These are phyloP conservation scores for Rosa multiflora DNA, from an alignment of 306 rosid genomes.

Conservation along the genomic window DNA sequence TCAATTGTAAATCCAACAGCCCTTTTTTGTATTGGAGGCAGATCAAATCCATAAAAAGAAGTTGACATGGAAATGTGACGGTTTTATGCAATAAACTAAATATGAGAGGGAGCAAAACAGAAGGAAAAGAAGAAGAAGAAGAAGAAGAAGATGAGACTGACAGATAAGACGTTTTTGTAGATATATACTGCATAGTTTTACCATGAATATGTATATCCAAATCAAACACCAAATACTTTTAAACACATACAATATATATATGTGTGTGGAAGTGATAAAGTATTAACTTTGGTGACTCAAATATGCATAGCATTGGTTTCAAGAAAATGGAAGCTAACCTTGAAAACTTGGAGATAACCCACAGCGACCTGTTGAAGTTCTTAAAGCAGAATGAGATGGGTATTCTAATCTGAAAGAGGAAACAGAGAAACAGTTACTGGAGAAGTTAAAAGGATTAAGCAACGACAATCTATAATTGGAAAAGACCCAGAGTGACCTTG, in stretches of 20 bases:
- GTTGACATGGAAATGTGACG: not conserved
- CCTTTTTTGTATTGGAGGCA: not conserved
- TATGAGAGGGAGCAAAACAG: not conserved
- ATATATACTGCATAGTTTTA: not conserved
- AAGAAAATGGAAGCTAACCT: conserved; percentile 37
- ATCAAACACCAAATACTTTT: not conserved
- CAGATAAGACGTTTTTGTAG: not conserved
- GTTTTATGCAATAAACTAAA: not conserved
- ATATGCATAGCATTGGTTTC: not conserved
- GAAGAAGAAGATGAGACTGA: not conserved
- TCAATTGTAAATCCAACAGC: not conserved
- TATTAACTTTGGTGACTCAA: not conserved
- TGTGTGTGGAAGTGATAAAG: not conserved
- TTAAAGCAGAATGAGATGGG: conserved; percentile 22
- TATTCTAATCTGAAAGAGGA: conserved; percentile 40
- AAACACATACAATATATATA: too few species aligned
- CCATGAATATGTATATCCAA: not conserved
- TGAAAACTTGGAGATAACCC: conserved; percentile 43
- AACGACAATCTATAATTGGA: too few species aligned
- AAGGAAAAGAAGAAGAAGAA: not conserved
- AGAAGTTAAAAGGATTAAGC: too few species aligned
- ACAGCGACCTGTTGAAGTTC: conserved; percentile 18
- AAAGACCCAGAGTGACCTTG: conserved; percentile 29
- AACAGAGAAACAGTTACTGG: conserved; percentile 5
- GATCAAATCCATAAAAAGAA: not conserved